Evolutionary conservation across 441 rosid genomes (phyloP).

Genomic region (Corymbia citriodora): DNA sequence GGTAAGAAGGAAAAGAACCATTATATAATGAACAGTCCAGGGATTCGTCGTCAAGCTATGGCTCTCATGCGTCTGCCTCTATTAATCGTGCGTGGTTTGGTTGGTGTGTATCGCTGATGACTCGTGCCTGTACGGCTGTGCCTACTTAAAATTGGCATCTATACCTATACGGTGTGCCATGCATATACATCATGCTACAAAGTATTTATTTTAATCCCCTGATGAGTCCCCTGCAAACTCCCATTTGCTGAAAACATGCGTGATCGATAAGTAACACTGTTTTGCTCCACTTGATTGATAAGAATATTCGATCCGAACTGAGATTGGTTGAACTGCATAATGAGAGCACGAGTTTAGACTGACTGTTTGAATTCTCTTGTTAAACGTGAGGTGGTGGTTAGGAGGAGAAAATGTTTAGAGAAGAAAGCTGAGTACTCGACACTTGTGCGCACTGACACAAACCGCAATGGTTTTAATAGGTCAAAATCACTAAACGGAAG

Average conservation of each 20-base stretch:
- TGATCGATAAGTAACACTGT: neutral
- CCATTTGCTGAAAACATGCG: neutral
- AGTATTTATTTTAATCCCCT: too few relatives aligned
- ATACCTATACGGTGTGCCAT: neutral
- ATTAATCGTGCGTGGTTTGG: neutral
- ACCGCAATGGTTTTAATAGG: neutral
- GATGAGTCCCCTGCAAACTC: neutral
- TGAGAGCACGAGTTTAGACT: neutral
- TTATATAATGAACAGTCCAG: neutral
- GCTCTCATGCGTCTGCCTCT: neutral
- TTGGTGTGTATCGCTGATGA: neutral
- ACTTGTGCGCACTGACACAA: neutral
- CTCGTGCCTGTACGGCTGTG: neutral
- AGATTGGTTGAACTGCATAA: neutral
- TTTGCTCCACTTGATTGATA: neutral
- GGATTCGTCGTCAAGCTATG: neutral
- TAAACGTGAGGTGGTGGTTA: neutral
- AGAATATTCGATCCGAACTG: neutral
- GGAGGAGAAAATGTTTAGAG: neutral
- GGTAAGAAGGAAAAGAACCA: neutral
- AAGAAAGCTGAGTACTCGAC: neutral
- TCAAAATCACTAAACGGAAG: neutral
- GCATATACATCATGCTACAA: neutral
- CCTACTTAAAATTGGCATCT: neutral
- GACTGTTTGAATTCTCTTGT: neutral